These are phyloP conservation scores for Linnemannia zychae DNA, from an alignment of 192 early-diverging fungal species.

Conservation along the genomic window DNA sequence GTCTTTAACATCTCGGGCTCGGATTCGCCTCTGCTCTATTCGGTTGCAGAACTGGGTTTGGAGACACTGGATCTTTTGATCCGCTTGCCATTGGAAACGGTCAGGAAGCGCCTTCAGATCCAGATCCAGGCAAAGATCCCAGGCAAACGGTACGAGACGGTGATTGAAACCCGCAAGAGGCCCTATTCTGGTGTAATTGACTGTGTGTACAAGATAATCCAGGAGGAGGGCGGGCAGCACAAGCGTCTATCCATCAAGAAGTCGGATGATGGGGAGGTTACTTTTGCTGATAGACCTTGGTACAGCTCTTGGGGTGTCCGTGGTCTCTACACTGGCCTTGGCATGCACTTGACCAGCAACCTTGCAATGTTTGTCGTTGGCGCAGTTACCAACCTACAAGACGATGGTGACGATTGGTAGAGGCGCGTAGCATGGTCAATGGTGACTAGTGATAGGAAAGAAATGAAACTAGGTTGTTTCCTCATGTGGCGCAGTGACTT, in stretches of 20 bases:
- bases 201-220: conserved; percentile 74
- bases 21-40: conserved; percentile 75
- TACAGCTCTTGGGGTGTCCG: conserved; percentile 70
- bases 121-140: conserved; percentile 75
- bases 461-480: not conserved
- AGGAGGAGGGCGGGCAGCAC: conserved; percentile 77
- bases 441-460: too few relatives aligned
- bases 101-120: conserved; percentile 85
- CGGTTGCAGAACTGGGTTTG: conserved; percentile 73
- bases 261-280: not conserved
- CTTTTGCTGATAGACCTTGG: conserved; percentile 31
- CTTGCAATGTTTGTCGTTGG: conserved; percentile 71
- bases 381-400: conserved; percentile 68
- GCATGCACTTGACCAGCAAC: conserved; percentile 73
- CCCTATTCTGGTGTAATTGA: conserved; percentile 83
- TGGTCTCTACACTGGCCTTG: conserved; percentile 78
- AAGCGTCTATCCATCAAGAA: conserved; percentile 26
- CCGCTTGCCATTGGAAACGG: conserved; percentile 88
- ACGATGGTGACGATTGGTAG: conserved; percentile 57
- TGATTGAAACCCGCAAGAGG: conserved; percentile 74
- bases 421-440: not conserved
- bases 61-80: conserved; percentile 81
- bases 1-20: conserved; percentile 67
- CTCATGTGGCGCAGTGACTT: not conserved
- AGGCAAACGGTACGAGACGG: conserved; percentile 73